Evolutionary conservation across 75 land plant genomes (phyloP).

Genomic region (Selaginella moellendorffii): DNA sequence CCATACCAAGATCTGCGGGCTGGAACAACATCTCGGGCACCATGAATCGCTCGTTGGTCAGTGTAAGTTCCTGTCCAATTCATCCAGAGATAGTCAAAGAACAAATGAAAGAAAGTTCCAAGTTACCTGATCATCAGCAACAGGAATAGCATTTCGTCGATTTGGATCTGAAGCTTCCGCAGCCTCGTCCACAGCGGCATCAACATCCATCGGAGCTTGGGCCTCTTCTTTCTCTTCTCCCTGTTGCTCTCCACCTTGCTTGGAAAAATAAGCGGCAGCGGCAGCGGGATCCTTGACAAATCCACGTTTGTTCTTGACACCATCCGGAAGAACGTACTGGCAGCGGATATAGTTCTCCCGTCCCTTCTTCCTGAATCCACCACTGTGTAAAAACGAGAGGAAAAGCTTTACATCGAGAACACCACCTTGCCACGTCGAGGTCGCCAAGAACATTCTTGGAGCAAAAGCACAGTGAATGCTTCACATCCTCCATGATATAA

Average conservation of each 20-base stretch:
- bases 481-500: constrained; percentile 81
- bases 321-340: constrained; percentile 91
- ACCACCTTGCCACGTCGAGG: constrained; percentile 60
- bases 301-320: constrained; percentile 66
- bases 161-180: too few species aligned
- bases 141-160: not conserved
- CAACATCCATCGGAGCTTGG: not conserved
- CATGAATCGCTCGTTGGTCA: constrained; percentile 96
- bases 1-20: constrained; percentile 92
- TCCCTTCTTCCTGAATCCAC: constrained; percentile 37
- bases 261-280: constrained; percentile 17
- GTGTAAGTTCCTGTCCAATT: constrained; percentile 51
- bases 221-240: not conserved
- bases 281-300: constrained; percentile 64
- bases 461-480: constrained; percentile 84
- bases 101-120: not conserved
- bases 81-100: not conserved
- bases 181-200: not conserved
- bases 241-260: not conserved
- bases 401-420: not conserved
- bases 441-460: constrained; percentile 63
- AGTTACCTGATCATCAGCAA: not conserved
- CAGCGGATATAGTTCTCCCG: constrained; percentile 45
- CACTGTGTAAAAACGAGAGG: not conserved
- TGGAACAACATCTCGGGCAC: constrained; percentile 97